phyloP scores from a whole-genome alignment of 2,329 filamentous ascomycete genomes.

The Trichoderma endophyticum region DNA sequence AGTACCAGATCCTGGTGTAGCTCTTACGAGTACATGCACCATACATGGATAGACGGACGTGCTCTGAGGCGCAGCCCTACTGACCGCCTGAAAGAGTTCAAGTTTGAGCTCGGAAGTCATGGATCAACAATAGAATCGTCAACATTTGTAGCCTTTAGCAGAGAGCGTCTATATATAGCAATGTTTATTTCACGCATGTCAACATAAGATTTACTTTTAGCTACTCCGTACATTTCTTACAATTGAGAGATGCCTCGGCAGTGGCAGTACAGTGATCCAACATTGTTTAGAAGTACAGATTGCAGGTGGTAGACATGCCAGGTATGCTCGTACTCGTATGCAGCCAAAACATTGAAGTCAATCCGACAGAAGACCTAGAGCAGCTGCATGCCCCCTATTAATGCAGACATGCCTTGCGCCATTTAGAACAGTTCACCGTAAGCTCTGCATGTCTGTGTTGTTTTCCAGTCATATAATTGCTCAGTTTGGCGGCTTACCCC shows the following conservation, averaged over 20 bases:
- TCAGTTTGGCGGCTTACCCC: not conserved
- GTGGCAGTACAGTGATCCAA: not conserved
- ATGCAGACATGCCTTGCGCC: slow-evolving; percentile 9
- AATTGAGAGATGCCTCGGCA: not conserved
- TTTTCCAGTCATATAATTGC: not conserved
- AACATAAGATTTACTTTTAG: not conserved
- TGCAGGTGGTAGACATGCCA: not conserved
- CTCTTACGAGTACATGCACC: not conserved
- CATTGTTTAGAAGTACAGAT: not conserved
- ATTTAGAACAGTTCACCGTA: not conserved
- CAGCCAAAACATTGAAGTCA: not conserved
- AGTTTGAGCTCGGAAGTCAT: not conserved
- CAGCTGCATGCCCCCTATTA: not conserved
- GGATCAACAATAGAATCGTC: not conserved
- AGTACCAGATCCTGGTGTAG: not conserved
- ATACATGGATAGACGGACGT: not conserved
- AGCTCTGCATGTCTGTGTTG: not conserved
- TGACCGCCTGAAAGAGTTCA: not conserved
- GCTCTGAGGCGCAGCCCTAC: not conserved
- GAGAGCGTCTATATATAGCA: not conserved
- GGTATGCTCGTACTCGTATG: not conserved
- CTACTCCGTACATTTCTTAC: not conserved
- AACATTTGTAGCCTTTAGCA: not conserved
- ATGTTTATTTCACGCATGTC: not conserved
- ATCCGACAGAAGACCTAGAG: not conserved